Evolutionary conservation across 2,329 filamentous ascomycete genomes (phyloP), one percentile per base, ranked within the genome.

Genomic region (Colletotrichum viniferum): DNA sequence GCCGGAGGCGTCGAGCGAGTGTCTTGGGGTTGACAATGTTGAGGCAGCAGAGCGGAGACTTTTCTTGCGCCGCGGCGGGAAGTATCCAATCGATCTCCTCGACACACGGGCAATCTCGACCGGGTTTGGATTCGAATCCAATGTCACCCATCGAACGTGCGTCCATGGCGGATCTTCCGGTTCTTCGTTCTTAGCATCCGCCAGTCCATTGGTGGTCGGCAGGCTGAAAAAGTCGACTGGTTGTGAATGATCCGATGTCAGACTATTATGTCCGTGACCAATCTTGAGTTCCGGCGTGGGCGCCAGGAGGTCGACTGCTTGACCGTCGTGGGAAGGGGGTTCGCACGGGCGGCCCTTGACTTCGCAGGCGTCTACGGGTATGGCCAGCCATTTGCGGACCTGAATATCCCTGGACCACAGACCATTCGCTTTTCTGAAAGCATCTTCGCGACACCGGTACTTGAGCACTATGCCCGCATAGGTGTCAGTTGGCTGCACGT

Each of bases 331-430:
- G 2, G 85, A 84, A 5, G 91, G 91, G 4, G 88, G 83, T n/a
- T 91, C 88, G 80, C 91, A 92, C 18, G 90, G 90, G 66, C 92
- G 90, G 34, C 96, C 96, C 81, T 96, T 97, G 56, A 96, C 88
- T 56, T 94, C 93, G 83, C 96, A 98, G 55, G 95, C 94, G 83
- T 98, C 96, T 6, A 98, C 95, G 0, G 97, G 97, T 68, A 99
- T 87, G 10, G 96, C 90, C 18, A 99, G 89, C 77, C 92, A 93
- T 80, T 95, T 95, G 74, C 96, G 92, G 63, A 93, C 92, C 82
- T 98, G 96, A 43, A 98, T 94, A 82, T 98, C 97, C 77, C 96
- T 95, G 8, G 96, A 95, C 97, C 97, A 99, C 81, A 99, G 92
- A 13, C 97, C 92, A 82, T 99, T 99, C 52, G 95, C 93, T 82